Base-by-base conservation (phyloP, 306 rosid species). In the Cicer judaicum region DNA sequence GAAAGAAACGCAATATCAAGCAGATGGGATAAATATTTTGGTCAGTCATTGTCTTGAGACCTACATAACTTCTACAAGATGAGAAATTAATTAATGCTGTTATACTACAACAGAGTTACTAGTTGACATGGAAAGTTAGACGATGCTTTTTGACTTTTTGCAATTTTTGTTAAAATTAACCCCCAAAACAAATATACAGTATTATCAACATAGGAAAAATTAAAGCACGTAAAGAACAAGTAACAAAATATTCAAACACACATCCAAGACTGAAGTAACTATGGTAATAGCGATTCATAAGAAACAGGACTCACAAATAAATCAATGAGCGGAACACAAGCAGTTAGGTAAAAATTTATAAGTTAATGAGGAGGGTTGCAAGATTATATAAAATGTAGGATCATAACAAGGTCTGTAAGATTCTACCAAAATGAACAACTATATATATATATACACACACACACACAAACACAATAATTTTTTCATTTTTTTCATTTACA, bases 11-110 rank as follows among this genome's bases (percentile, higher is more conserved):
- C 48, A 69, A 16, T 66, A 68, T 78, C 41, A 80, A 56, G 56
- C 60, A 72, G 13, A 68, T 21, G 62, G 47, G 49, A 74, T 67
- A 8, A 55, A 65, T 64, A 38, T 64, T 73, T 64, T 65, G 5
- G 24, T 1, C 66, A 52, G 41, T 10, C 39, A 76, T 41, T 46
- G n/a, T 46, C 50, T 43, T 36, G 57, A 44, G 57, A 57, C 36
- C 38, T 56, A n/a, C 79, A 42, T 13, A 68, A 74, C 19, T 16
- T 52, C 43, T 68, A 18, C 16, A 7, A 34, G 43, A 74, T 61
- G 14, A 5, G n/a, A 9, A 6, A 16, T 34, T 44, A 64, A 40
- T 54, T 47, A 73, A 56, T 36, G 19, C 52, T 24, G 18, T 14
- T 64, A 13, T 13, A 13, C 53, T 43, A n/a, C 64, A 60, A 77